Evolutionary conservation across 805 yeast species (phyloP).

Genomic region (Hemisphaericaspora nanyangensis): DNA sequence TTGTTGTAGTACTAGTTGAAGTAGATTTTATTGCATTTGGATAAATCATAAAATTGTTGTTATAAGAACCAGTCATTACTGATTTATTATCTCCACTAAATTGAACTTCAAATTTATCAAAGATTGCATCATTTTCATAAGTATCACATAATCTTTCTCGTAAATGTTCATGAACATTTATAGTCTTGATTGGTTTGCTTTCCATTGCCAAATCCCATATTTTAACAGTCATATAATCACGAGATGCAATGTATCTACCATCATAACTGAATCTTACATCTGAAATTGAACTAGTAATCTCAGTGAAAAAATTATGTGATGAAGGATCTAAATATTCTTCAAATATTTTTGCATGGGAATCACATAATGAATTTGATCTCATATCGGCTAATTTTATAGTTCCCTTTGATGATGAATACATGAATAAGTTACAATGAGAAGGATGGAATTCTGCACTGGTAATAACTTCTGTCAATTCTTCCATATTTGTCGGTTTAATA

Average conservation of each 20-base stretch:
- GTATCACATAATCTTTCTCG: slow-evolving; percentile 93
- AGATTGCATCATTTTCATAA: slow-evolving; percentile 96
- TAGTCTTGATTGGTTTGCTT: slow-evolving; percentile 87
- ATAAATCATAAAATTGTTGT: slow-evolving; percentile 94
- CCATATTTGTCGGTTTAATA: slow-evolving; percentile 97
- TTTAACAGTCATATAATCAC: slow-evolving; percentile 96
- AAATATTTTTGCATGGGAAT: slow-evolving; percentile 77
- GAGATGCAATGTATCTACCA: slow-evolving; percentile 92
- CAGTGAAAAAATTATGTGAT: slow-evolving; percentile 93
- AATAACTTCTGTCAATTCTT: slow-evolving; percentile 95
- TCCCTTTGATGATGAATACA: slow-evolving; percentile 95
- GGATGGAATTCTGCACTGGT: slow-evolving; percentile 98
- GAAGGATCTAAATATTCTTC: slow-evolving; percentile 93
- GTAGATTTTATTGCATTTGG: slow-evolving; percentile 57
- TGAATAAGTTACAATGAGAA: slow-evolving; percentile 81
- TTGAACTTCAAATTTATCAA: slow-evolving; percentile 96
- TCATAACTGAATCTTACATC: slow-evolving; percentile 90
- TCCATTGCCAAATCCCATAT: slow-evolving; percentile 99
- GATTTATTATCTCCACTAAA: slow-evolving; percentile 90
- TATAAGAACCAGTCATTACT: slow-evolving; percentile 95
- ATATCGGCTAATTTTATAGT: slow-evolving; percentile 93
- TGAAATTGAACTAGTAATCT: slow-evolving; percentile 88
- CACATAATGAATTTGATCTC: slow-evolving; percentile 94
- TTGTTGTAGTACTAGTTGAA: not conserved
- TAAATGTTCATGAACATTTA: slow-evolving; percentile 92